These are phyloP conservation scores for Dittrichia graveolens DNA, from an alignment of 129 eudicot species.

Conservation along the genomic window DNA sequence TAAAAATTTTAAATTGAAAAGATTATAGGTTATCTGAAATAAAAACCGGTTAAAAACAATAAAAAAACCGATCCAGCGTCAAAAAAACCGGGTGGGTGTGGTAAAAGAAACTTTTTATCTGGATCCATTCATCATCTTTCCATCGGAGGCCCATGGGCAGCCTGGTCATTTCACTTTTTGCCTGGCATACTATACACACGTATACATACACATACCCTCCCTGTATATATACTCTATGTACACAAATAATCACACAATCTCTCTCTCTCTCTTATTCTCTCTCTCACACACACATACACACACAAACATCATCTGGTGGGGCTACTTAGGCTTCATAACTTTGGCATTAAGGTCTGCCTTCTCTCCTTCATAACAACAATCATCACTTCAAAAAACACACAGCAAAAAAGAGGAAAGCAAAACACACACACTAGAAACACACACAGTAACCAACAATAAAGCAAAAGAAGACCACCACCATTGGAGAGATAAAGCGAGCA, in stretches of 20 bases:
- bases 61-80: too few relatives aligned
- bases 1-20: too few relatives aligned
- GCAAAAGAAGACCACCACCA: conserved; percentile 19
- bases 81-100: too few relatives aligned
- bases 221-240: conserved; percentile 10
- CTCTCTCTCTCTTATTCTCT: neutral
- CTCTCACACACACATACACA: neutral
- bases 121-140: conserved; percentile 30
- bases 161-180: conserved; percentile 33
- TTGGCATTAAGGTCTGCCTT: conserved; percentile 42
- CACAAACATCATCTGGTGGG: conserved; percentile 24
- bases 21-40: too few relatives aligned
- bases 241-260: conserved; percentile 24
- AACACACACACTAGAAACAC: conserved; percentile 27
- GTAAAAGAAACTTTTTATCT: conserved; percentile 13
- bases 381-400: conserved; percentile 43
- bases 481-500: conserved; percentile 29
- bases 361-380: conserved; percentile 35
- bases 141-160: conserved; percentile 27
- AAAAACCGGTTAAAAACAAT: too few relatives aligned
- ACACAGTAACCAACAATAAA: conserved; percentile 19
- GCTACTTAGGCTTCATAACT: conserved; percentile 31
- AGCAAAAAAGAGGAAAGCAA: conserved; percentile 28
- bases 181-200: conserved; percentile 12
- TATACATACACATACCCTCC: conserved; percentile 3